Conservation (phyloP, 352 stramenopile species). For the Phytophthora crassamura region DNA sequence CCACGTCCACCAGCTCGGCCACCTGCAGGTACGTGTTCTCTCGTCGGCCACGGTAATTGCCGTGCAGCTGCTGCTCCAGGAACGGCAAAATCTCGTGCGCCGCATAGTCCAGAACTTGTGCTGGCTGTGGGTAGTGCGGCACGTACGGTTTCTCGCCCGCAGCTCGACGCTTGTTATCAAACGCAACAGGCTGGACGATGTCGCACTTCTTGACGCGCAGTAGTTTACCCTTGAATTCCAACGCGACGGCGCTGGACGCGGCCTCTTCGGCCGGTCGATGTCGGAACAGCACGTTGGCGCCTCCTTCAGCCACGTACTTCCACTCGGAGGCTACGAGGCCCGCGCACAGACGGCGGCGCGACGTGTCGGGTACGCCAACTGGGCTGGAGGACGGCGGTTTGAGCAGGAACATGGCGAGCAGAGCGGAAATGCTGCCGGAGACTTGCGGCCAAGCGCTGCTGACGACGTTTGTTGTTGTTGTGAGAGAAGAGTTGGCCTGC, state of each 20-base stretch:
- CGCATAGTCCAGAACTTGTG: constrained; percentile 75
- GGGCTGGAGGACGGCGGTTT: constrained; percentile 42
- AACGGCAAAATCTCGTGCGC: constrained; percentile 79
- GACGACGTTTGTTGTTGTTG: constrained; percentile 4
- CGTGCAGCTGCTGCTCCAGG: constrained; percentile 52
- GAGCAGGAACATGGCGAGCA: constrained; percentile 54
- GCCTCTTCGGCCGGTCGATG: constrained; percentile 49
- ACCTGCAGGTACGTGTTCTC: constrained; percentile 69
- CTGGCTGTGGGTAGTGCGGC: constrained; percentile 73
- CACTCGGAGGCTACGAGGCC: constrained; percentile 64
- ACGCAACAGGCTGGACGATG: constrained; percentile 23
- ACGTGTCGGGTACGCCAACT: constrained; percentile 4
- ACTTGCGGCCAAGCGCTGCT: neutral
- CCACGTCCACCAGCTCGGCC: constrained; percentile 71
- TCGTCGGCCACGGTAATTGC: constrained; percentile 1
- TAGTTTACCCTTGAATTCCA: constrained; percentile 73
- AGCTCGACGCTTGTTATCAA: constrained; percentile 27
- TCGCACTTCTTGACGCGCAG: constrained; percentile 89
- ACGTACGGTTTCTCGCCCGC: constrained; percentile 42
- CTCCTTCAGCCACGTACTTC: constrained; percentile 89
- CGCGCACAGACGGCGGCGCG: constrained; percentile 18
- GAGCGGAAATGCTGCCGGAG: too few relatives aligned
- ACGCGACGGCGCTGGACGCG: constrained; percentile 21
- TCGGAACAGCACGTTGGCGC: constrained; percentile 87
- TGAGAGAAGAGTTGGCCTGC: too few relatives aligned